A percentile compares a stretch with the other conserved stretches of the same genome.
These are phyloP conservation scores for Hypholoma sublateritium DNA, from an alignment of 768 basidiomycete species.

Conservation along the genomic window DNA sequence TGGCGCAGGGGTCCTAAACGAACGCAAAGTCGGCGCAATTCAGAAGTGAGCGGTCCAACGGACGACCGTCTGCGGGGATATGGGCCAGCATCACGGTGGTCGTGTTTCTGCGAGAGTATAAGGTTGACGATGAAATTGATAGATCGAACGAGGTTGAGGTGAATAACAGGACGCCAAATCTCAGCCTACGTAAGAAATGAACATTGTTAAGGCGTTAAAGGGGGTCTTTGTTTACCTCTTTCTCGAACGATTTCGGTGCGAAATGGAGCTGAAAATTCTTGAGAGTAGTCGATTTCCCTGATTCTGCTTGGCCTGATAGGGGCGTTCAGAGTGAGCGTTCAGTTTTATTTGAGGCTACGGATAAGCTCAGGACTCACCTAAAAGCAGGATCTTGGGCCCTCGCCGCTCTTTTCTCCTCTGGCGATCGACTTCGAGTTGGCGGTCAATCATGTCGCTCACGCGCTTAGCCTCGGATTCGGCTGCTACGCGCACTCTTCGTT, in stretches of 20 bases:
- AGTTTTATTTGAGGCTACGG: not conserved
- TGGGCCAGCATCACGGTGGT: constrained; percentile 18
- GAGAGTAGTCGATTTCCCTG: constrained; percentile 65
- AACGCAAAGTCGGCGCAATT: constrained; percentile 45
- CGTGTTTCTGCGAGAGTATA: constrained; percentile 20
- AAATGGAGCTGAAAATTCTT: constrained; percentile 68
- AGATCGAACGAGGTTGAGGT: constrained; percentile 64
- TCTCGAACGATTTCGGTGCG: constrained; percentile 56
- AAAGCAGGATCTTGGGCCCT: constrained; percentile 51
- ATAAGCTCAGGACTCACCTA: constrained; percentile 39
- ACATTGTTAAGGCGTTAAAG: not conserved
- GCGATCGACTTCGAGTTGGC: constrained; percentile 45
- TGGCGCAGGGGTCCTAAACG: constrained; percentile 54
- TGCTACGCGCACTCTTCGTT: constrained; percentile 38
- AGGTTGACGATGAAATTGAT: constrained; percentile 40
- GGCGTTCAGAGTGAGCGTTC: not conserved
- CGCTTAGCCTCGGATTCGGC: constrained; percentile 51
- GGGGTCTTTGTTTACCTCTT: constrained; percentile 38
- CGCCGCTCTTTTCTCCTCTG: constrained; percentile 36
- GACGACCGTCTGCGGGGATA: constrained; percentile 18
- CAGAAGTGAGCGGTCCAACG: constrained; percentile 25
- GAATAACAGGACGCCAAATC: constrained; percentile 65
- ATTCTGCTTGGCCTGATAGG: constrained; percentile 59
- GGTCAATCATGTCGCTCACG: constrained; percentile 56
- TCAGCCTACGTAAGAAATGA: constrained; percentile 32